Percentiles rank a stretch among this genome's conserved stretches.
These are phyloP conservation scores for Arachnopeziza araneosa DNA, from an alignment of 2,329 filamentous ascomycete species.

Conservation along the genomic window DNA sequence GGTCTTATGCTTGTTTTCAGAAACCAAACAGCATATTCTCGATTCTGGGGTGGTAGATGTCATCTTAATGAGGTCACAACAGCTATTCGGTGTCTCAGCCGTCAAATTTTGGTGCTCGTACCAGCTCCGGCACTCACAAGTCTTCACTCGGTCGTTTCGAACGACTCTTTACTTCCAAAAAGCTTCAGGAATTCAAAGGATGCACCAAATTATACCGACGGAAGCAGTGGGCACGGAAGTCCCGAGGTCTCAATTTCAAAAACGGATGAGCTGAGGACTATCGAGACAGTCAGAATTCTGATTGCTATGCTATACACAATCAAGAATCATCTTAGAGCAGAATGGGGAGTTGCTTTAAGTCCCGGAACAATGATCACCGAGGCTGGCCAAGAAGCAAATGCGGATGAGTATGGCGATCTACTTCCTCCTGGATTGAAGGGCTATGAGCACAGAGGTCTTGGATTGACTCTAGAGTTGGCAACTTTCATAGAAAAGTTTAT, in stretches of 20 bases:
- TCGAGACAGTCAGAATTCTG: constrained; percentile 51
- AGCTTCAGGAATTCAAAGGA: constrained; percentile 11
- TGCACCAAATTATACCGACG: not conserved
- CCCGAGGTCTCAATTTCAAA: constrained; percentile 10
- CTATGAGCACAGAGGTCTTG: constrained; percentile 53
- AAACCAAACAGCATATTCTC: constrained; percentile 46
- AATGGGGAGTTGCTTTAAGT: constrained; percentile 46
- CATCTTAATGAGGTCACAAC: constrained; percentile 52
- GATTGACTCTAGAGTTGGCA: constrained; percentile 54
- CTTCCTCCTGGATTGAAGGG: constrained; percentile 45
- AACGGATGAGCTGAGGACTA: constrained; percentile 40
- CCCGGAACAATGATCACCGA: constrained; percentile 27
- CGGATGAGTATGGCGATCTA: constrained; percentile 44
- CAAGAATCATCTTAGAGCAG: constrained; percentile 58
- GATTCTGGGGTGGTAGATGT: constrained; percentile 52
- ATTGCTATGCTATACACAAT: constrained; percentile 58
- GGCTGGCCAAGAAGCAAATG: constrained; percentile 30
- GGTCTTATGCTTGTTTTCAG: constrained; percentile 64
- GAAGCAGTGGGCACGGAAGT: not conserved
- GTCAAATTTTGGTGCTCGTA: constrained; percentile 42
- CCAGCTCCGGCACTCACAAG: constrained; percentile 26
- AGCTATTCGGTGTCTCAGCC: constrained; percentile 52
- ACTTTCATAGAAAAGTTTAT: constrained; percentile 57
- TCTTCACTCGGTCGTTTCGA: constrained; percentile 18
- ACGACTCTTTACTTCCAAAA: constrained; percentile 17